phyloP scores from a whole-genome alignment of 345 rosid genomes.

The Eucalyptus urophylla region DNA sequence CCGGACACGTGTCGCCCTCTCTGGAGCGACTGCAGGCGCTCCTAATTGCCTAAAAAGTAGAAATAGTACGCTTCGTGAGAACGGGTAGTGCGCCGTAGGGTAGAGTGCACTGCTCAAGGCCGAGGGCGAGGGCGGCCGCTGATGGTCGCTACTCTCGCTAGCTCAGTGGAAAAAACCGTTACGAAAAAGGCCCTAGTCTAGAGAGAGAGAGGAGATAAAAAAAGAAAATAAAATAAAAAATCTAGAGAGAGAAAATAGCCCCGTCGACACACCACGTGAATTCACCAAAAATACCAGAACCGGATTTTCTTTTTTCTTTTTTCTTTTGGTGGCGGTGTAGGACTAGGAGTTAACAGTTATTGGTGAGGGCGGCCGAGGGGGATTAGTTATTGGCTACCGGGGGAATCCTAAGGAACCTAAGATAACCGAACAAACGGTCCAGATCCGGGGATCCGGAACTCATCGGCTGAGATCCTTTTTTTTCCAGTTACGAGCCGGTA shows the following conservation, averaged over 20 bases:
- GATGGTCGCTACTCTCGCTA: background rate
- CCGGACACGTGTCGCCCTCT: background rate
- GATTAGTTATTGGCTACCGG: background rate
- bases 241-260: background rate
- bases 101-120: background rate
- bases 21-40: background rate
- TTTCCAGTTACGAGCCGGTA: background rate
- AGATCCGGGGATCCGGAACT: constrained; percentile 3
- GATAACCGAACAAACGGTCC: background rate
- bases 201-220: background rate
- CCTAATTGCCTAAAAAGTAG: background rate
- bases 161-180: background rate
- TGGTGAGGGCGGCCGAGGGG: background rate
- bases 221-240: background rate
- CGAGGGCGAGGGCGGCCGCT: background rate
- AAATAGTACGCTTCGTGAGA: background rate
- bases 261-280: background rate
- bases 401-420: background rate
- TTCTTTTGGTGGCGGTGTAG: background rate
- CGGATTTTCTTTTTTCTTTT: background rate
- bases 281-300: background rate
- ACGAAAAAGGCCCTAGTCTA: background rate
- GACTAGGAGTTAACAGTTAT: background rate
- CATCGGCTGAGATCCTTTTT: background rate
- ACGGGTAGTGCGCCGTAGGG: background rate